phyloP scores from a whole-genome alignment of 2,329 filamentous ascomycete genomes.

The Sordariomycetes sp. region DNA sequence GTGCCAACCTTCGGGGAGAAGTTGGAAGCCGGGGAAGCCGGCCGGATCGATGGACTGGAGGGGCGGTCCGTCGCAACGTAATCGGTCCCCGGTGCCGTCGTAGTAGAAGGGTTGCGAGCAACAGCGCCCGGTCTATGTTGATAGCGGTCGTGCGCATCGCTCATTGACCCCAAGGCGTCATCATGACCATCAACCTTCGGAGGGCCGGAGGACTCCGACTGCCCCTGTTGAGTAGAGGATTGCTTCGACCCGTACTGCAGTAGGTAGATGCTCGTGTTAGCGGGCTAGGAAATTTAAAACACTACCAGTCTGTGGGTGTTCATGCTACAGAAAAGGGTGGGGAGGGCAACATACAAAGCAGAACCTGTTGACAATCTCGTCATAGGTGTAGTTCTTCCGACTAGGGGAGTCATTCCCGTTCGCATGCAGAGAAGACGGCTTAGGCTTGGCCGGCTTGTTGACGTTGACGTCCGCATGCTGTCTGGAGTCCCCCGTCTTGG shows the following conservation, averaged over 20 bases:
- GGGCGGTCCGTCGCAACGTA: background rate
- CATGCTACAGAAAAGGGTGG: slow-evolving; percentile 3
- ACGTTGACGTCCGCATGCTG: slow-evolving; percentile 3
- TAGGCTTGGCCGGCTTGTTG: slow-evolving; percentile 91
- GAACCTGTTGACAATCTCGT: slow-evolving; percentile 97
- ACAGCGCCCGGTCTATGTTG: background rate
- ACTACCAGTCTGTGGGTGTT: background rate
- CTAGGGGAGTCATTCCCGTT: slow-evolving; percentile 49
- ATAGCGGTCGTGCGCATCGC: background rate
- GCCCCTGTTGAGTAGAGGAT: slow-evolving; percentile 17
- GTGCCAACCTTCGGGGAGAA: slow-evolving; percentile 1
- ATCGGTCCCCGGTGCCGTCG: background rate
- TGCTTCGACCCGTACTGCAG: slow-evolving; percentile 53
- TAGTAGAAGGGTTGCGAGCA: background rate
- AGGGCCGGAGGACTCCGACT: background rate
- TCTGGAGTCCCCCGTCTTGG: slow-evolving; percentile 38
- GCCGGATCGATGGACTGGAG: background rate
- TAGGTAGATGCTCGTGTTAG: slow-evolving; percentile 21
- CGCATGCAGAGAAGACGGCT: slow-evolving; percentile 54
- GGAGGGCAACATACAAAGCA: slow-evolving; percentile 86
- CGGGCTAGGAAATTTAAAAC: slow-evolving; percentile 9
- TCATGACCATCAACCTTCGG: background rate
- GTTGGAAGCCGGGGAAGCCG: slow-evolving; percentile 1
- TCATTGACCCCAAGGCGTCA: background rate
- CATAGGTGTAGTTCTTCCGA: slow-evolving; percentile 59